phyloP scores from a whole-genome alignment of 148 eudicot species.

The Limonium bicolor region DNA sequence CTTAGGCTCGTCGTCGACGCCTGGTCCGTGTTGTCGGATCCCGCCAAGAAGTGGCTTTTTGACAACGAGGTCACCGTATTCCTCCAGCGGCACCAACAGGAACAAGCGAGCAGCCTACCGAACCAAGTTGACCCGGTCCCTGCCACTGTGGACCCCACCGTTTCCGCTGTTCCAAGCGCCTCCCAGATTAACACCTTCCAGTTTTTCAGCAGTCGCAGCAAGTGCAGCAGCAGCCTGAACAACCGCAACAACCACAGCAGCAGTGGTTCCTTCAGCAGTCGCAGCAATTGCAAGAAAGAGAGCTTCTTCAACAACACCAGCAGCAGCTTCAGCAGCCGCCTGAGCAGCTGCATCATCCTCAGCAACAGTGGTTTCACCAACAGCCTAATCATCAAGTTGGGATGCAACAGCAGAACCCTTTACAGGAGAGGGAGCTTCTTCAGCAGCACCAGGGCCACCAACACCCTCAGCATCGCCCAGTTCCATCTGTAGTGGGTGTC shows the following conservation, averaged over 20 bases:
- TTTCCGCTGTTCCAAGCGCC: conserved; percentile 4
- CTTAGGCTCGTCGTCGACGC: conserved; percentile 54
- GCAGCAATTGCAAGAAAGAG: conserved; percentile 10
- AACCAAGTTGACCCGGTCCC: neutral
- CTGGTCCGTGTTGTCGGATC: conserved; percentile 62
- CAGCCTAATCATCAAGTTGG: too few relatives aligned
- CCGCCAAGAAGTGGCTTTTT: conserved; percentile 37
- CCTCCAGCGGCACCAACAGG: conserved; percentile 9
- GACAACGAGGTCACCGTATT: conserved; percentile 27
- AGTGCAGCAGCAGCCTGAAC: conserved; percentile 4
- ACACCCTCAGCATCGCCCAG: too few relatives aligned
- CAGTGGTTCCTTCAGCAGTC: too few relatives aligned
- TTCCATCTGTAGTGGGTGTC: too few relatives aligned
- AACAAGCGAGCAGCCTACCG: conserved; percentile 3
- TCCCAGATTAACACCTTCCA: conserved; percentile 7
- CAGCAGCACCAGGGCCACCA: too few relatives aligned
- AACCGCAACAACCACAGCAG: neutral
- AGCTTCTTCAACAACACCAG: conserved; percentile 1
- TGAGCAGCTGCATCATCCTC: conserved; percentile 1
- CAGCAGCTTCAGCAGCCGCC: conserved; percentile 4
- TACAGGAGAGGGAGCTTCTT: too few relatives aligned
- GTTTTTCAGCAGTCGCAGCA: conserved; percentile 11
- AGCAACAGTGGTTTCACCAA: neutral
- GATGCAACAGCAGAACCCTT: too few relatives aligned
- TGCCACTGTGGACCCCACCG: too few relatives aligned